phyloP scores from a whole-genome alignment of 2,329 filamentous ascomycete genomes.

The Fusarium fujikuroi region DNA sequence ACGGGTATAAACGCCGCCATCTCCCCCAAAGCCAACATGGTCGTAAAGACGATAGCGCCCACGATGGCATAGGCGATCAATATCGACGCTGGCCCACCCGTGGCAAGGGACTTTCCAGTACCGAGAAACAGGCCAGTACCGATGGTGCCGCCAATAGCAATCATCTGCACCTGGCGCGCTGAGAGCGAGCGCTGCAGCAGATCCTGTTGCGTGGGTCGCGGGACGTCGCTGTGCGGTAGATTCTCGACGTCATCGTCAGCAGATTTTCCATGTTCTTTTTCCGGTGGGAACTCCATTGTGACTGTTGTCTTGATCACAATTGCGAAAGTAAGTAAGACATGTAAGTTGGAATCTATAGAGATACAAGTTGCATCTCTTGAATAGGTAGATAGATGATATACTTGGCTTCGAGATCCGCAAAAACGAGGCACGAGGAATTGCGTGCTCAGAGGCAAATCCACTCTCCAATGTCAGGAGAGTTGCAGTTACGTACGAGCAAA shows the following conservation, averaged over 20 bases:
- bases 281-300: constrained; percentile 19
- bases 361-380: neutral
- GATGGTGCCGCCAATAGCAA: constrained; percentile 69
- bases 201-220: constrained; percentile 50
- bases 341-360: neutral
- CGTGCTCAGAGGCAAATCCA: constrained; percentile 43
- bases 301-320: neutral
- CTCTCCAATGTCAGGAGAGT: constrained; percentile 7
- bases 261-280: constrained; percentile 27
- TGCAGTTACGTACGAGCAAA: constrained; percentile 29
- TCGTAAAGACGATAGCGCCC: constrained; percentile 67
- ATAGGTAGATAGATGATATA: neutral
- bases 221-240: neutral
- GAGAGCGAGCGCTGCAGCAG: constrained; percentile 65
- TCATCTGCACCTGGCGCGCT: constrained; percentile 74
- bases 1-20: constrained; percentile 66
- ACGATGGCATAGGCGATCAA: constrained; percentile 67
- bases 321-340: neutral
- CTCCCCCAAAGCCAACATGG: constrained; percentile 68
- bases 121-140: constrained; percentile 72
- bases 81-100: constrained; percentile 68
- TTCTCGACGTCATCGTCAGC: constrained; percentile 37
- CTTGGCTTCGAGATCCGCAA: neutral
- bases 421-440: constrained; percentile 41
- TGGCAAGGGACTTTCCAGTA: constrained; percentile 68